Conservation (phyloP, 2,329 filamentous ascomycete species). For the Bimuria novae-zelandiae region DNA sequence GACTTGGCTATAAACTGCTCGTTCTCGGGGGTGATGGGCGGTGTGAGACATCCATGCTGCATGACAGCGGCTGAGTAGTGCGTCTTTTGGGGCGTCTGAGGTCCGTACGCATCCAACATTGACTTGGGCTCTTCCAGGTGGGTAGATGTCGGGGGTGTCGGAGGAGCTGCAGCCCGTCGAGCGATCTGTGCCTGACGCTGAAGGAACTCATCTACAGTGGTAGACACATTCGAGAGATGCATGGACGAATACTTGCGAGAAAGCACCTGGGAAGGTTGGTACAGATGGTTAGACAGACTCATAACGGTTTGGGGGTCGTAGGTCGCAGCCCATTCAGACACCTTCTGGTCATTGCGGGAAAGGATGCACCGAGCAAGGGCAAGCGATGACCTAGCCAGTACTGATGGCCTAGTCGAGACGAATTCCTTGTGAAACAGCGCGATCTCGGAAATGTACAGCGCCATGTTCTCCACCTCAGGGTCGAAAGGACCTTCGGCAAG, state of each 20-base stretch:
- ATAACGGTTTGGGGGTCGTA: slow-evolving; percentile 71
- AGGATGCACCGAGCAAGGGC: slow-evolving; percentile 87
- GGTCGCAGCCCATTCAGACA: slow-evolving; percentile 75
- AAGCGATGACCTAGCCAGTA: slow-evolving; percentile 85
- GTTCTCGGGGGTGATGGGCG: slow-evolving; percentile 79
- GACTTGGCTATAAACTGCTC: slow-evolving; percentile 45
- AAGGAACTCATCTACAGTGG: slow-evolving; percentile 69
- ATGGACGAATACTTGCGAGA: slow-evolving; percentile 70
- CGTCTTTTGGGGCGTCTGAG: slow-evolving; percentile 79
- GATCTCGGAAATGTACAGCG: slow-evolving; percentile 91
- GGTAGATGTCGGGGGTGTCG: slow-evolving; percentile 65
- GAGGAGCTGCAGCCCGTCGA: slow-evolving; percentile 48
- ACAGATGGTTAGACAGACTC: slow-evolving; percentile 67
- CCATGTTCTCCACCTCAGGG: slow-evolving; percentile 90
- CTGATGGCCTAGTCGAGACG: slow-evolving; percentile 86
- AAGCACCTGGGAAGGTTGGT: slow-evolving; percentile 69
- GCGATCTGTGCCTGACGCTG: slow-evolving; percentile 60
- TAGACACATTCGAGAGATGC: slow-evolving; percentile 68
- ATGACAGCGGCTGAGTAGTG: slow-evolving; percentile 65
- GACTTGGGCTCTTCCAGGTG: slow-evolving; percentile 55
- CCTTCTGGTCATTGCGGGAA: slow-evolving; percentile 74
- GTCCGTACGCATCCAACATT: slow-evolving; percentile 56
- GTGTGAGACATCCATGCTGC: slow-evolving; percentile 78
- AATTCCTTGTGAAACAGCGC: slow-evolving; percentile 97
- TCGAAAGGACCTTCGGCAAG: slow-evolving; percentile 76